These are phyloP conservation scores for Cadophora gregata DNA, from an alignment of 2,329 filamentous ascomycete species.

Conservation along the genomic window DNA sequence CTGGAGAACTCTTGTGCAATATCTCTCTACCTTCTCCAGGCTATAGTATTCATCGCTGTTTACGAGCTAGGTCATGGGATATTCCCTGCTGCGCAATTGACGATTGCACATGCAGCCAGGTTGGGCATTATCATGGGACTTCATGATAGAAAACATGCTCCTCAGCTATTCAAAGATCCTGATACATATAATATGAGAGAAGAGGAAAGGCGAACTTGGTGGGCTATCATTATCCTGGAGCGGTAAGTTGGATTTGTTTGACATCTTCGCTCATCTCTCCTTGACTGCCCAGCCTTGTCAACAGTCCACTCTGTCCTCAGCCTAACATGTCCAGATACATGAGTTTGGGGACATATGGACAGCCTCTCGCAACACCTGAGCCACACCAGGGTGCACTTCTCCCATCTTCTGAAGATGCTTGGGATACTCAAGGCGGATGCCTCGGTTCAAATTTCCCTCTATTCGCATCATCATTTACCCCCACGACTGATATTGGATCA, in stretches of 20 bases:
- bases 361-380: conserved; percentile 4
- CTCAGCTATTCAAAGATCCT: conserved; percentile 15
- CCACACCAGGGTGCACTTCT: conserved; percentile 1
- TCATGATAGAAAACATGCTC: conserved; percentile 12
- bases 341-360: not conserved
- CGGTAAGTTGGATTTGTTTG: conserved; percentile 3
- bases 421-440: not conserved
- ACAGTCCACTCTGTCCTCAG: not conserved
- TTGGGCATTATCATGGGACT: conserved; percentile 20
- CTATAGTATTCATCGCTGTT: not conserved
- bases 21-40: not conserved
- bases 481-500: not conserved
- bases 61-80: conserved; percentile 3
- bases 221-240: conserved; percentile 22
- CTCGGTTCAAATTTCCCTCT: not conserved
- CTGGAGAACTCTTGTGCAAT: not conserved
- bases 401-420: not conserved
- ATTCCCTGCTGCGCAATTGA: not conserved
- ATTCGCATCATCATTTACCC: not conserved
- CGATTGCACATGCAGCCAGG: conserved; percentile 11
- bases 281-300: too few species aligned
- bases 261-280: too few species aligned
- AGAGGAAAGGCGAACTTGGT: conserved; percentile 21
- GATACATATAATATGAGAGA: conserved; percentile 21
- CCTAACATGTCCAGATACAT: not conserved